Base-by-base conservation (phyloP, 371 early-diverging fungal species). In the Massospora cicadina region DNA sequence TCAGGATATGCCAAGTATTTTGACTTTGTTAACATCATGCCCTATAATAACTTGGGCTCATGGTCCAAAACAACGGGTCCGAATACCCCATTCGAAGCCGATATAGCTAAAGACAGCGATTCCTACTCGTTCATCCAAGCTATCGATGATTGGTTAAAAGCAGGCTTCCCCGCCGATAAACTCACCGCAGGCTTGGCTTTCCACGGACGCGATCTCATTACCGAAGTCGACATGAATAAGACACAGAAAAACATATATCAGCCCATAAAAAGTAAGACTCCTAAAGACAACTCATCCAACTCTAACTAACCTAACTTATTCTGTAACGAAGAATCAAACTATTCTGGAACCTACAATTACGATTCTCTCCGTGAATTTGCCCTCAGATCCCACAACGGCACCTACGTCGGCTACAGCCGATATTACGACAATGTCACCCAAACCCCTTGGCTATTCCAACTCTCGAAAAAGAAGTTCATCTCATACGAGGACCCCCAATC, bases 401-500 rank as follows among this genome's bases (percentile, higher is more conserved):
- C 85, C 2, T 77, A 65, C 0, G 33, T 64, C 17, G 68, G 70
- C 0, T 75, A 71, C 70, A 65, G 12, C 1, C 65, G 65, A 17
- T 65, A 80, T 65, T 84, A 80, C 82, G 87, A 86, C 60, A 68
- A 75, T n/a, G 69, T 69, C 7, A 72, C 83, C 24, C 70, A 79
- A 69, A 85, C 86, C 0, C 86, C 86, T 21, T 85, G 85, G 86
- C 68, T 86, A 65, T 85, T 81, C 74, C 79, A 81, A 54, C 70
- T 77, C 1, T 63, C 72, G 0, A 68, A 71, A 43, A 76, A 78
- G 43, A 73, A 70, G 0, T 83, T 77, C 60, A 76, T 87, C 53
- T 78, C 81, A 17, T 87, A 84, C 65, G 85, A 87, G 66, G 85
- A 84, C 67, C 76, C 79, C 25, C 60, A 68, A 24, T 83, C 83